Base-by-base conservation (phyloP, 1,139 yeast genomes). In the Saccharomyces hybrid region DNA sequence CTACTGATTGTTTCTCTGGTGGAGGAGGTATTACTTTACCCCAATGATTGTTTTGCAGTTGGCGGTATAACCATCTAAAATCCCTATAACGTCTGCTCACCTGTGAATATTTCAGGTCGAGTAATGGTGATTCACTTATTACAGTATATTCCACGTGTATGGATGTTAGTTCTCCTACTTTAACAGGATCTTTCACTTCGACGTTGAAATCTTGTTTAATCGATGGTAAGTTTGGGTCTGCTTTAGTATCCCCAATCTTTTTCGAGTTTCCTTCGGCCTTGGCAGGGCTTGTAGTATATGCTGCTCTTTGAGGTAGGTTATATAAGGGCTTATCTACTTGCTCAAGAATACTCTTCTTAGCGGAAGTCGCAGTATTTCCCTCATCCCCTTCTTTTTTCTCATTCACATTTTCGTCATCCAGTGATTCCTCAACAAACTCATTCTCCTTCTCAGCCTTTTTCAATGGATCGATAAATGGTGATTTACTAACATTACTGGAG, bases 21-120 rank as follows among this genome's bases (percentile, higher is more conserved):
- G 99, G 98, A 0, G 99, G 97, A 0, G 99, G 98, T 28, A 95
- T 84, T 47, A 95, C 86, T 56, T 80, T 77, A 0, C 99, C 99
- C 31, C 96, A 96, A 66, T 93, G 90, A 63, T 86, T 88, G 60
- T 81, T 81, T 65, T 88, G 89, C 34, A 93, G 75, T 63, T 93
- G 97, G 63, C 89, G 89, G 70, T 89, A 91, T 28, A 93, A 77
- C 98, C 98, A 75, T 59, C 86, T 75, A 71, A 89, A 89, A 68
- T 89, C 97, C 57, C 83, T 80, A 69, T 89, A 89, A 59, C 97
- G 78, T 65, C 97, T 77, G 4, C 87, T 78, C 0, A 88, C 96
- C 20, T 72, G 63, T 53, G 75, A 65, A 38, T 38, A 38, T 38
- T 38, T 16, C 5, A 38, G 42, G 1, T 38, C 42, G 23, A 38